These are phyloP conservation scores for Rhododendron henanense DNA, from an alignment of 148 eudicot genomes.

Conservation along the genomic window DNA sequence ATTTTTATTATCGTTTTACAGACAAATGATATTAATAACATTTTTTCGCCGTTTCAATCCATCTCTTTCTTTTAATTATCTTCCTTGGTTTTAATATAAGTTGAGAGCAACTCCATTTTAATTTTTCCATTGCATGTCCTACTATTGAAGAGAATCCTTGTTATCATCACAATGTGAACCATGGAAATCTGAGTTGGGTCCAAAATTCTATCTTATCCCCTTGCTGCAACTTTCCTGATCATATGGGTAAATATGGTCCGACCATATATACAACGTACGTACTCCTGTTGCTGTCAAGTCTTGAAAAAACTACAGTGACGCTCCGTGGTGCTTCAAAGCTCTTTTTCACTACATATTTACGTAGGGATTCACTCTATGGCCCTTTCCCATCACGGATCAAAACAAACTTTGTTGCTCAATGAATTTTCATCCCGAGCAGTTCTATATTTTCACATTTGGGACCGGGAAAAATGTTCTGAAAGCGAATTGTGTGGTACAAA, in stretches of 20 bases:
- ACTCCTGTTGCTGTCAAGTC: neutral
- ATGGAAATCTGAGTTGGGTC: neutral
- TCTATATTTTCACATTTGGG: too few species aligned
- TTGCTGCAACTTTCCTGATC: neutral
- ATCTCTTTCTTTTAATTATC: neutral
- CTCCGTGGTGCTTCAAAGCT: neutral
- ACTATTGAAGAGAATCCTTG: neutral
- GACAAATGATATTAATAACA: neutral
- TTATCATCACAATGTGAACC: neutral
- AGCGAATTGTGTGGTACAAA: neutral
- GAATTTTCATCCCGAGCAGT: too few species aligned
- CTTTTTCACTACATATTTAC: too few species aligned
- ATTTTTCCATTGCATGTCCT: neutral
- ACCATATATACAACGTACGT: neutral
- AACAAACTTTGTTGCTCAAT: too few species aligned
- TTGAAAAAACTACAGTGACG: neutral
- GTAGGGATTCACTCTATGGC: too few species aligned
- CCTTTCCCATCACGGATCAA: too few species aligned
- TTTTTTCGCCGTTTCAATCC: neutral
- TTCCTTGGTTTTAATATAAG: neutral
- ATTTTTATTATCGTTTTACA: too few species aligned
- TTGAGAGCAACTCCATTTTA: too few species aligned
- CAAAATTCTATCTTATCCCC: neutral
- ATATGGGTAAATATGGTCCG: neutral
- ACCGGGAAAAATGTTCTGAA: too few species aligned